These are phyloP conservation scores for Jatropha curcas DNA, from an alignment of 345 rosid genomes.

Conservation along the genomic window DNA sequence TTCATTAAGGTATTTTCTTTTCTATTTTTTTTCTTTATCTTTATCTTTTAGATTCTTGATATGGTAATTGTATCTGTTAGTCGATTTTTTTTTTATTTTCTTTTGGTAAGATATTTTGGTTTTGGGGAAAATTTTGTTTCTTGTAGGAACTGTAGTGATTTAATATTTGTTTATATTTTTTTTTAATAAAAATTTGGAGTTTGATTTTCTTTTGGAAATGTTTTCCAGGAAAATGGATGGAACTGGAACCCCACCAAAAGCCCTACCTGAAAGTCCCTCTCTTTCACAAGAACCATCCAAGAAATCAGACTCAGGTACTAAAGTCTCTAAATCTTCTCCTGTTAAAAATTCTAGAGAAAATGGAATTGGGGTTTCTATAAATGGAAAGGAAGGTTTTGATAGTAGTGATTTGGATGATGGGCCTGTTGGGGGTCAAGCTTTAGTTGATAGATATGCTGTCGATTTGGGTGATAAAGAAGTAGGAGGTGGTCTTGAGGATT, in stretches of 20 bases:
- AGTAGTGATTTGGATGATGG: conserved; percentile 13
- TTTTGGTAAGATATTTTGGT: neutral
- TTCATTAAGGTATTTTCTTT: conserved; percentile 7
- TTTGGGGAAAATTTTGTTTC: neutral
- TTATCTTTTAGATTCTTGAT: neutral
- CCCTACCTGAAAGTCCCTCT: neutral
- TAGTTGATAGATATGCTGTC: conserved; percentile 5
- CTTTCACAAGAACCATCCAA: neutral
- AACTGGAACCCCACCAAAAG: neutral
- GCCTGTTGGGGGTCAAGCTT: conserved; percentile 10
- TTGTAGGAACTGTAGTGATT: neutral
- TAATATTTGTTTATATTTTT: neutral
- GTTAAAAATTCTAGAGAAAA: conserved; percentile 12
- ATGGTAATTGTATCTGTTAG: neutral
- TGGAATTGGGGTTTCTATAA: conserved; percentile 8
- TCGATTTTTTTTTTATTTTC: neutral
- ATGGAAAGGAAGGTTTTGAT: conserved; percentile 1
- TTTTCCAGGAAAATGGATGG: conserved; percentile 17
- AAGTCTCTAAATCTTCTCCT: neutral
- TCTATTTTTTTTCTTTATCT: neutral
- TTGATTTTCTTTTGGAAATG: neutral
- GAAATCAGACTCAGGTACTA: neutral
- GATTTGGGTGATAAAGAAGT: conserved; percentile 14
- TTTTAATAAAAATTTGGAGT: neutral
- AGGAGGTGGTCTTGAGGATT: conserved; percentile 50